Evolutionary conservation across 129 eudicot genomes (phyloP).

Genomic region (Helianthus tuberosus): DNA sequence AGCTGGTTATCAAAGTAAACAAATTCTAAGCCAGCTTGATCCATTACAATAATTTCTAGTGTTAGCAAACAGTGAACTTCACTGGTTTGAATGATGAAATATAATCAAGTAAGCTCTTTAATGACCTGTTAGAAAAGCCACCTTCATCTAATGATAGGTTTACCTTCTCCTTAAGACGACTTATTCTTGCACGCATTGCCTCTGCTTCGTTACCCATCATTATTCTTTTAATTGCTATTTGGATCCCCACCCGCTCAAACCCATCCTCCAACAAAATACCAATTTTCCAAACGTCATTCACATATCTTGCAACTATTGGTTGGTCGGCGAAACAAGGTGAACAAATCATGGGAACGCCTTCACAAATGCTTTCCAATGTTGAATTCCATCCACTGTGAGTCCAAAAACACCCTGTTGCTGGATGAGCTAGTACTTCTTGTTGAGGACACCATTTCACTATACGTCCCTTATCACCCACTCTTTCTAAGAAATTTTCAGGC

Average conservation of each 20-base stretch:
- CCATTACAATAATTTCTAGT: too few species aligned
- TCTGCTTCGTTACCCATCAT: conserved; percentile 39
- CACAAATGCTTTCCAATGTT: conserved; percentile 64
- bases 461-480: conserved; percentile 39
- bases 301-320: conserved; percentile 37
- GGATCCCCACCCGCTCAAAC: conserved; percentile 25
- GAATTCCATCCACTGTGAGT: conserved; percentile 74
- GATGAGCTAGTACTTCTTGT: conserved; percentile 56
- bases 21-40: too few species aligned
- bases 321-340: conserved; percentile 40
- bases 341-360: conserved; percentile 53
- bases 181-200: conserved; percentile 33
- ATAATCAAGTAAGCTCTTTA: conserved; percentile 38
- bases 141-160: conserved; percentile 28
- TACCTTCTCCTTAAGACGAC: conserved; percentile 20
- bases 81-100: conserved; percentile 22
- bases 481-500: conserved; percentile 38
- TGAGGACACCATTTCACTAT: conserved; percentile 76
- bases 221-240: conserved; percentile 23
- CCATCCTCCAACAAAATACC: conserved; percentile 43
- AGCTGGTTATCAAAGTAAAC: too few species aligned
- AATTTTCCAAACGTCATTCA: conserved; percentile 44
- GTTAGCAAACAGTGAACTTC: background rate
- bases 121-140: conserved; percentile 37
- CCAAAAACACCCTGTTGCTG: conserved; percentile 49